A percentile compares a stretch with the other conserved stretches of the same genome.
phyloP scores from a whole-genome alignment of 768 basidiomycete species.

The Suillus brevipes region DNA sequence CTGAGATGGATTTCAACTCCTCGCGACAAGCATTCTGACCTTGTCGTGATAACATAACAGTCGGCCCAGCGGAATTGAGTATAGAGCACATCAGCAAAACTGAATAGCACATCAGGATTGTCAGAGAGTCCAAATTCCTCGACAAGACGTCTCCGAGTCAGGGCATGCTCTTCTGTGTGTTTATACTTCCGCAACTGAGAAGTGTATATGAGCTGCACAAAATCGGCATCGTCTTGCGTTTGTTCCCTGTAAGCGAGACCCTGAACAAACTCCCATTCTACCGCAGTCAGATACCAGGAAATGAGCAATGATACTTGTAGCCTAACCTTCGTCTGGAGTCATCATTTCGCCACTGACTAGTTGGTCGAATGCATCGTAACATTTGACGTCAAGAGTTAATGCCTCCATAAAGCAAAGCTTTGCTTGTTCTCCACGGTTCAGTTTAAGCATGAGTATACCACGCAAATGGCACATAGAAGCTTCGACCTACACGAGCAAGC shows the following conservation, averaged over 20 bases:
- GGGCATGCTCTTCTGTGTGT: constrained; percentile 77
- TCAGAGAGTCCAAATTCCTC: constrained; percentile 83
- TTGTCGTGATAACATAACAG: constrained; percentile 84
- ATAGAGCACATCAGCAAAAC: constrained; percentile 89
- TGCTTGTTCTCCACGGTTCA: constrained; percentile 87
- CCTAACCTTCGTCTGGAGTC: constrained; percentile 88
- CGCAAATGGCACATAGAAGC: constrained; percentile 96
- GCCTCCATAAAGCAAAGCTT: constrained; percentile 97
- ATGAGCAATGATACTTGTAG: not conserved
- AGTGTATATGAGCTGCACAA: constrained; percentile 91
- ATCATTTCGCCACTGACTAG: constrained; percentile 94
- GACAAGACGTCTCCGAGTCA: constrained; percentile 76
- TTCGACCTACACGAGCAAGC: constrained; percentile 66
- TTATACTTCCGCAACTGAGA: constrained; percentile 89
- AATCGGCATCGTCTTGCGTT: constrained; percentile 84
- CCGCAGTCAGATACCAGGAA: constrained; percentile 9
- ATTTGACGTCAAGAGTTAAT: constrained; percentile 90
- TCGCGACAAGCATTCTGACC: constrained; percentile 42
- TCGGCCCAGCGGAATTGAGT: constrained; percentile 91
- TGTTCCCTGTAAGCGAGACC: constrained; percentile 80
- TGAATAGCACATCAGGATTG: constrained; percentile 90
- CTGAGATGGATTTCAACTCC: not conserved
- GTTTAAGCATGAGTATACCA: constrained; percentile 90
- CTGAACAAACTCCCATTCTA: constrained; percentile 97
- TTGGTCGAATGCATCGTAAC: constrained; percentile 93